These are phyloP conservation scores for Xylariaceae sp. DNA, from an alignment of 2,329 filamentous ascomycete genomes.

Conservation along the genomic window DNA sequence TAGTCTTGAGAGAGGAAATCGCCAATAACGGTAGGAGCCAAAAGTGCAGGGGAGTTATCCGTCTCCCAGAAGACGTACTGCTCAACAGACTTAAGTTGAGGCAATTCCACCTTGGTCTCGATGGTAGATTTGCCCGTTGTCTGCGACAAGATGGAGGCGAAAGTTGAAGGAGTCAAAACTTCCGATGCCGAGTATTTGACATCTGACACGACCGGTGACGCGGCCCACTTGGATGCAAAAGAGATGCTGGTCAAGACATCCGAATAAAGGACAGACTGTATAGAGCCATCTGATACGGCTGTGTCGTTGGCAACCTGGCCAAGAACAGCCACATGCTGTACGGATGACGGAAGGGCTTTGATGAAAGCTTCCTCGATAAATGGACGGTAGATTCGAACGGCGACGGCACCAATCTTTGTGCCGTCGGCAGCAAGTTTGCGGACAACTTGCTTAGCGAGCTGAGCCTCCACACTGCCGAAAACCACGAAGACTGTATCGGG, in stretches of 20 bases:
- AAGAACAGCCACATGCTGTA: slow-evolving; percentile 76
- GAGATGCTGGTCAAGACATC: slow-evolving; percentile 84
- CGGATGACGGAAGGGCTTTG: slow-evolving; percentile 71
- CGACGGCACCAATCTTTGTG: slow-evolving; percentile 80
- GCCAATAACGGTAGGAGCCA: slow-evolving; percentile 61
- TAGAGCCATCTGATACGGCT: slow-evolving; percentile 69
- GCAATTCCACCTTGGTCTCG: slow-evolving; percentile 39
- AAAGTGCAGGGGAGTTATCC: slow-evolving; percentile 67
- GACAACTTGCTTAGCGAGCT: slow-evolving; percentile 79
- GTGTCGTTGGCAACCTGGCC: slow-evolving; percentile 79
- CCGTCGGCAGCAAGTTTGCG: slow-evolving; percentile 68
- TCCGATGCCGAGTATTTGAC: slow-evolving; percentile 81
- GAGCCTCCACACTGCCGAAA: slow-evolving; percentile 88
- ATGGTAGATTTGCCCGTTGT: slow-evolving; percentile 43
- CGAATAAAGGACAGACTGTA: slow-evolving; percentile 85
- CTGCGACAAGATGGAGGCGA: slow-evolving; percentile 51
- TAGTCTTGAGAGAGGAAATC: slow-evolving; percentile 68
- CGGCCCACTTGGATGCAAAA: slow-evolving; percentile 68
- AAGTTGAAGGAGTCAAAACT: slow-evolving; percentile 52
- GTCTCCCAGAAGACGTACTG: slow-evolving; percentile 95
- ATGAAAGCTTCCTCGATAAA: slow-evolving; percentile 96
- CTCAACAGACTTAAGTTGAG: slow-evolving; percentile 56
- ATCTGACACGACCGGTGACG: slow-evolving; percentile 68
- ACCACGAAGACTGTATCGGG: slow-evolving; percentile 84
- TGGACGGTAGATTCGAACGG: slow-evolving; percentile 89